Conservation (phyloP, 1,284 basidiomycete genomes). For the Ustilago tritici region DNA sequence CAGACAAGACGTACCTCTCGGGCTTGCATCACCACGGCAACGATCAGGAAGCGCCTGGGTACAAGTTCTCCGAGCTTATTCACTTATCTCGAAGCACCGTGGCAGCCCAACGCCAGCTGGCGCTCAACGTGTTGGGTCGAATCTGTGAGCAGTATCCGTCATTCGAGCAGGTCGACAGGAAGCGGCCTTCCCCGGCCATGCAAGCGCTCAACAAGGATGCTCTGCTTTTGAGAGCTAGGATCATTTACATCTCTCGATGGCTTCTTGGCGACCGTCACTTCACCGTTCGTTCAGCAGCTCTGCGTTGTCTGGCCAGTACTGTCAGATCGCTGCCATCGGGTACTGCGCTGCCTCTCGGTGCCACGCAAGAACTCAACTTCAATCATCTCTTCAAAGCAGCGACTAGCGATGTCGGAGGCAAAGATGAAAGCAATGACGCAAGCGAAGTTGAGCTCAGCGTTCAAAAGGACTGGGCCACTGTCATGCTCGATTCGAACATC, state of each 20-base stretch:
- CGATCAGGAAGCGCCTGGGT: slow-evolving; percentile 85
- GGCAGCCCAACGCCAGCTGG: slow-evolving; percentile 83
- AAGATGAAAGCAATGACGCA: slow-evolving; percentile 23
- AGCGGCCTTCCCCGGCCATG: background rate
- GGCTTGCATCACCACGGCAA: slow-evolving; percentile 87
- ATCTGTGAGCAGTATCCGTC: slow-evolving; percentile 70
- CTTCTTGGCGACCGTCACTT: slow-evolving; percentile 57
- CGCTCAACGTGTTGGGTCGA: slow-evolving; percentile 80
- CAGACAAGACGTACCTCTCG: slow-evolving; percentile 53
- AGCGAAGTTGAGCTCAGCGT: slow-evolving; percentile 40
- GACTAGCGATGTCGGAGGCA: slow-evolving; percentile 3
- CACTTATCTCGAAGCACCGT: slow-evolving; percentile 84
- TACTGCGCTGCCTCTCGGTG: slow-evolving; percentile 12
- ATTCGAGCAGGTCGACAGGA: background rate
- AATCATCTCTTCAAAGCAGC: slow-evolving; percentile 12
- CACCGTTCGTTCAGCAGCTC: slow-evolving; percentile 55
- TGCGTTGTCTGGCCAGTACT: slow-evolving; percentile 38
- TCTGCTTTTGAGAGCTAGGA: slow-evolving; percentile 27
- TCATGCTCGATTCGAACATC: slow-evolving; percentile 40
- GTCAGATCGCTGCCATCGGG: slow-evolving; percentile 40
- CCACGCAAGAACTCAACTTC: slow-evolving; percentile 30
- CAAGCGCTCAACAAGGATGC: slow-evolving; percentile 24
- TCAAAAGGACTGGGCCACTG: slow-evolving; percentile 46
- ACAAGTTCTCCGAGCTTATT: slow-evolving; percentile 88
- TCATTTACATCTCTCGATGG: slow-evolving; percentile 53